Percentiles rank a stretch among this genome's conserved stretches.
Evolutionary conservation across 805 yeast species (phyloP).

Genomic region (Candida hungchunana): DNA sequence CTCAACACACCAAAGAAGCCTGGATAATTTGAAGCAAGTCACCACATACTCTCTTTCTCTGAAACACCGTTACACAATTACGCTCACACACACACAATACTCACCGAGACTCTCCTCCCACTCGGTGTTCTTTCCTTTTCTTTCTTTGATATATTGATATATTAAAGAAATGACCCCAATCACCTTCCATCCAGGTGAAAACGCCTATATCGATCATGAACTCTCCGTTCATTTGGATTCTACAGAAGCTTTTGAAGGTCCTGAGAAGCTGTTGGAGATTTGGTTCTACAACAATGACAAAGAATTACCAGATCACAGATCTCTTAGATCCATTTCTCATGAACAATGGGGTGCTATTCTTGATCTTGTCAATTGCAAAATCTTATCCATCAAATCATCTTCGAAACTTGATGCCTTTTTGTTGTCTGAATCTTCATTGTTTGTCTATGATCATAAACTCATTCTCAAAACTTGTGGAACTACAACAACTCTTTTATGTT

Average conservation of each 20-base stretch:
- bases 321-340: conserved; percentile 61
- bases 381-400: conserved; percentile 73
- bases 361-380: conserved; percentile 82
- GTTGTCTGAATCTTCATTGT: conserved; percentile 83
- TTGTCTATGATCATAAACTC: conserved; percentile 81
- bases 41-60: not conserved
- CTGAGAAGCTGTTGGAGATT: conserved; percentile 86
- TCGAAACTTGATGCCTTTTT: conserved; percentile 73
- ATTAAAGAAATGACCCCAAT: conserved; percentile 28
- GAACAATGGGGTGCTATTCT: conserved; percentile 67
- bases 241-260: conserved; percentile 93
- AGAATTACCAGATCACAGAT: conserved; percentile 37
- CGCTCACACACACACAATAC: not conserved
- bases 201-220: conserved; percentile 69
- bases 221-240: conserved; percentile 79
- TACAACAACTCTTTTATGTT: conserved; percentile 80
- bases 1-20: conserved; percentile 23
- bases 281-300: conserved; percentile 67
- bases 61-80: conserved; percentile 1
- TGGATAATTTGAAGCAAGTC: conserved; percentile 13
- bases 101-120: conserved; percentile 19
- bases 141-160: not conserved
- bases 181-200: conserved; percentile 33
- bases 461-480: conserved; percentile 95
- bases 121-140: conserved; percentile 11